Base-by-base conservation (phyloP, 345 rosid genomes). In the Jatropha curcas region DNA sequence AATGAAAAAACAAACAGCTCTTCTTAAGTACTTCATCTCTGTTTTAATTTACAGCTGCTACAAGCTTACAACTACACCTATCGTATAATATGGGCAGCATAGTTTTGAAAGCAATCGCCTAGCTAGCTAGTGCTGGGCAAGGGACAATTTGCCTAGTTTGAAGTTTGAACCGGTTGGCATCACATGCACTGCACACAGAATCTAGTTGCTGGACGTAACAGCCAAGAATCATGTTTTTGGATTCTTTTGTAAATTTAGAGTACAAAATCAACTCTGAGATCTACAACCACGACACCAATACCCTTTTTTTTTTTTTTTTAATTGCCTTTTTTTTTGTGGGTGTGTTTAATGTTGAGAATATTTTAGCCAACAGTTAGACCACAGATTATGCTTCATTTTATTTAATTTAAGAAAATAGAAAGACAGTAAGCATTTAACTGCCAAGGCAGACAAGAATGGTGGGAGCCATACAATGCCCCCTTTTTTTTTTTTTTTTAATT, bases 131-230 rank as follows among this genome's bases (percentile, higher is more conserved):
- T n/a, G 25, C 35, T 25, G 51, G 22, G 53, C 14, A 17, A 12
- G 17, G 14, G 53, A 25, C 51, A 37, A 17, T 9, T 34, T 24
- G 22, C 6, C 25, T 41, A 5, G n/a, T n/a, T n/a, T n/a, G n/a
- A n/a, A n/a, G n/a, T 1, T 17, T n/a, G 45, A 41, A 50, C 20
- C 8, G 19, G 1, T 27, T 17, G 28, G 55, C 28, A 70, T 57
- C 61, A 27, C 55, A 31, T 31, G 65, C 28, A 46, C n/a, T n/a
- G n/a, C n/a, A 39, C 27, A 17, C 5, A 8, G 35, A n/a, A 33
- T 46, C 20, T 4, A 22, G 66, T 45, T 55, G 71, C 43, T 7
- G 46, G 65, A 64, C 45, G 68, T 71, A 22, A 62, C 39, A 62
- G 61, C 34, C 53, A 62, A 35, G 51, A 24, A 24, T 73, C 56